Evolutionary conservation across 192 early-diverging fungal species (phyloP), one percentile per base, ranked within the genome.

Genomic region (Coemansia sp.): DNA sequence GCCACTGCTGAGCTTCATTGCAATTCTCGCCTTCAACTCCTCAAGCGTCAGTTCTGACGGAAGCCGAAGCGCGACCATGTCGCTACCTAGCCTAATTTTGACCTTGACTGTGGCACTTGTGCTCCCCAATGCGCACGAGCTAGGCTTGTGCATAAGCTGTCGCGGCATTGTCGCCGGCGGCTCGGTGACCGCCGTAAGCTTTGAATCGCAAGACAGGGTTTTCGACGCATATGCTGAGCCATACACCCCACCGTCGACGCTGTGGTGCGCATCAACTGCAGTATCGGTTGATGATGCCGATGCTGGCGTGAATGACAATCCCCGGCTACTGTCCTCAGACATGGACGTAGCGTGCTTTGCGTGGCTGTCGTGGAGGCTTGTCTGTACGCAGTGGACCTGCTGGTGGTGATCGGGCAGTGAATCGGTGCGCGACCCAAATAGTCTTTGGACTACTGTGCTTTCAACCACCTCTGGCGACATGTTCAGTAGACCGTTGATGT

Each of bases 61-160:
- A 61, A 92, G 75, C 63, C 87, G 86, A 59, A 92, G 87, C 6
- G 91, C 91, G 66, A 89, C 85, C 66, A 91, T 87, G 59, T 92
- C 91, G 27, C 85, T 88, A 42, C 84, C 77, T 66, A 86, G 84
- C 51, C 81, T 84, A 57, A 92, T 86, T 77, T 92, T 92, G 39
- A 90, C 82, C 70, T 91, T 92, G 54, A 92, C 87, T 54, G 62
- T 80, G 23, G 66, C 20, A 51, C 25, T 51, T 11, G 50, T 63
- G 29, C 64, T 63, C 59, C 50, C 71, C 65, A 71, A 69, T 53
- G 27, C 62, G 33, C 64, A 20, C 42, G 67, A 64, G 57, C 82
- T 69, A 46, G 79, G 32, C 70, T 74, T 63, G 82, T 72, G 82
- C 21, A 57, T 61, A 50, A 80, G 50, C 59, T 62, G 71, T 63